Conservation (phyloP, 208 protist genomes). For the Crithidia acanthocephali region DNA sequence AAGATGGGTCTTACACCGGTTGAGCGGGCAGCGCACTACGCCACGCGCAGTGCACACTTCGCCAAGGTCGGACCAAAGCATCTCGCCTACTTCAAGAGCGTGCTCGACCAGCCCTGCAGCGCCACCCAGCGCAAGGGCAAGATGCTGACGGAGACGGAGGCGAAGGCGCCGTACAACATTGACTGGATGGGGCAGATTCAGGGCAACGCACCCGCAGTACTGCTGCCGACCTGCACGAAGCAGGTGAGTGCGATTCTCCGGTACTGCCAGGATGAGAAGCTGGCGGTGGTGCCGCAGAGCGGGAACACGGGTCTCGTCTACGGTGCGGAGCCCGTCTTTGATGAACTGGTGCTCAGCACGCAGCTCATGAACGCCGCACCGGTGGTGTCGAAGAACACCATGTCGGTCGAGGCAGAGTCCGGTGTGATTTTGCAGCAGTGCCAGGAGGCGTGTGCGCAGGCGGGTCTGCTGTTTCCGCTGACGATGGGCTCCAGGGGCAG, state of each 20-base stretch:
- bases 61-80: constrained; percentile 49
- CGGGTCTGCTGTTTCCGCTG: constrained; percentile 93
- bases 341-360: constrained; percentile 94
- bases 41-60: constrained; percentile 54
- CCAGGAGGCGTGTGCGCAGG: constrained; percentile 71
- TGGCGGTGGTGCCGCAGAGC: constrained; percentile 96
- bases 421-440: constrained; percentile 94
- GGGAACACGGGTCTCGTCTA: constrained; percentile 98
- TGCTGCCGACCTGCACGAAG: constrained; percentile 60
- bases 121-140: constrained; percentile 50
- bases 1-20: constrained; percentile 40
- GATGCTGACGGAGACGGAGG: constrained; percentile 45
- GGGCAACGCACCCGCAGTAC: constrained; percentile 51
- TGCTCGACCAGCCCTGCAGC: constrained; percentile 55
- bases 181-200: constrained; percentile 78
- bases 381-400: constrained; percentile 61
- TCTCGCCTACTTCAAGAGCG: constrained; percentile 51
- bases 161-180: constrained; percentile 63
- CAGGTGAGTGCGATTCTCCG: constrained; percentile 80
- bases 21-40: constrained; percentile 69
- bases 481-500: constrained; percentile 97
- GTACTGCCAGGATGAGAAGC: constrained; percentile 92
- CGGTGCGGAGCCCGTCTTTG: constrained; percentile 81
- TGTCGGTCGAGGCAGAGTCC: constrained; percentile 78
- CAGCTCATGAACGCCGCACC: constrained; percentile 92